phyloP scores from a whole-genome alignment of 176 grass and related monocot species.

The Coix lacrymajobi region DNA sequence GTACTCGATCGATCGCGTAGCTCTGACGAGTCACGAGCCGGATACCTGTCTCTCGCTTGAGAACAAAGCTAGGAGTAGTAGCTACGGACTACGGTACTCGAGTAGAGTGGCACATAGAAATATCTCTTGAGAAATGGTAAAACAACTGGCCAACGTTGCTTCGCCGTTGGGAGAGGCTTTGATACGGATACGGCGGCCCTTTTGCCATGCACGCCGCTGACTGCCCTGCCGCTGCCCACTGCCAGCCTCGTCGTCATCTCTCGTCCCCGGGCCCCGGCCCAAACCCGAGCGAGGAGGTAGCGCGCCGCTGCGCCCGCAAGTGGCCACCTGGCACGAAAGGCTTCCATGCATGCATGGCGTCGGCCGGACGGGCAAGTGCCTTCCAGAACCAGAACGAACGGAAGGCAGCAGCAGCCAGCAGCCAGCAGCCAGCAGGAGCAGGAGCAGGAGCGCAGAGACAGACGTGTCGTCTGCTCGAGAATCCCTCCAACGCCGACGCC shows the following conservation, averaged over 20 bases:
- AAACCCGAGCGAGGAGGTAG: neutral
- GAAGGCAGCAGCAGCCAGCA: neutral
- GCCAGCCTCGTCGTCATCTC: neutral
- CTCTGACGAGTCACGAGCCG: neutral
- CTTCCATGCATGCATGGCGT: neutral
- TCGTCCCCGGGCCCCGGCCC: neutral
- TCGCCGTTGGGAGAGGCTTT: slow-evolving; percentile 7
- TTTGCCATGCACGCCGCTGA: neutral
- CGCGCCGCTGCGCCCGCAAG: neutral
- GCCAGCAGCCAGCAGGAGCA: neutral
- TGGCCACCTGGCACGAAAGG: neutral
- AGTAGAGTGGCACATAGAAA: too few species aligned
- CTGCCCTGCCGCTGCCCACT: neutral
- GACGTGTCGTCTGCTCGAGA: neutral
- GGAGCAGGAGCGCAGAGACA: neutral
- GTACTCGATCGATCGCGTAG: neutral
- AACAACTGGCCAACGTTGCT: neutral
- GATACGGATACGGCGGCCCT: neutral
- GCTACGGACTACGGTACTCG: too few species aligned
- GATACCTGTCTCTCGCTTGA: neutral
- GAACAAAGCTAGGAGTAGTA: too few species aligned
- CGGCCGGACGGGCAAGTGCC: slow-evolving; percentile 27
- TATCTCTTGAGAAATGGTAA: too few species aligned
- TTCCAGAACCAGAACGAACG: slow-evolving; percentile 21
- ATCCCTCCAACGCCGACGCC: slow-evolving; percentile 9